These are phyloP conservation scores for Aphanoascus verrucosus DNA, from an alignment of 2,329 filamentous ascomycete genomes.

Conservation along the genomic window DNA sequence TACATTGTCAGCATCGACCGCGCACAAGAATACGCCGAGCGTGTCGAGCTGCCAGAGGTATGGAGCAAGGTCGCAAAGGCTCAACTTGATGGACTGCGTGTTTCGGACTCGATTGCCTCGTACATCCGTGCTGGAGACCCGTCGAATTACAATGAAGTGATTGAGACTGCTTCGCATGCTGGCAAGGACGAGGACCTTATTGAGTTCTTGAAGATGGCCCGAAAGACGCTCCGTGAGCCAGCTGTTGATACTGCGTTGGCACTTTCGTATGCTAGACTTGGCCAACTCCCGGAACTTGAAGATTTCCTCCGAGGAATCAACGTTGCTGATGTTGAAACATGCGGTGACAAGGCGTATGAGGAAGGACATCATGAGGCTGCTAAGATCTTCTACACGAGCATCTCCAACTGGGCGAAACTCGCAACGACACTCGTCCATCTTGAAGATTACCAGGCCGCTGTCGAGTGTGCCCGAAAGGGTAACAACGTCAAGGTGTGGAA, in stretches of 20 bases:
- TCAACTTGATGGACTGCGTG: slow-evolving; percentile 87
- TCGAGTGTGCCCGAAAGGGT: slow-evolving; percentile 94
- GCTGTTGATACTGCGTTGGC: slow-evolving; percentile 87
- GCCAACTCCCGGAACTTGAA: slow-evolving; percentile 85
- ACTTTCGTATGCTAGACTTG: slow-evolving; percentile 83
- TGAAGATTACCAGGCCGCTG: slow-evolving; percentile 90
- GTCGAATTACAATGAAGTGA: slow-evolving; percentile 88
- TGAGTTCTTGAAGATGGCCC: slow-evolving; percentile 92
- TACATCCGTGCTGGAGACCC: slow-evolving; percentile 94
- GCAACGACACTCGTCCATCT: slow-evolving; percentile 96
- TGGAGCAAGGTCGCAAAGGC: slow-evolving; percentile 99
- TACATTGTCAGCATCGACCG: slow-evolving; percentile 97
- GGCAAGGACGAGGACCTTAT: slow-evolving; percentile 97
- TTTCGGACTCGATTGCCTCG: slow-evolving; percentile 86
- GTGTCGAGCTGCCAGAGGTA: slow-evolving; percentile 84
- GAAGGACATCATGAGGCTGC: slow-evolving; percentile 91
- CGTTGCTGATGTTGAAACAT: slow-evolving; percentile 90
- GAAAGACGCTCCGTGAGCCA: slow-evolving; percentile 90
- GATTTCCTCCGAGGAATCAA: slow-evolving; percentile 91
- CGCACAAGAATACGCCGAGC: slow-evolving; percentile 88
- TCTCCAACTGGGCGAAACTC: slow-evolving; percentile 99
- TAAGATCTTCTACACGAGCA: slow-evolving; percentile 97
- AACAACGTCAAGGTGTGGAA: slow-evolving; percentile 99
- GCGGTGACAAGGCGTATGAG: slow-evolving; percentile 92
- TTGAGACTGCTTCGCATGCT: slow-evolving; percentile 86